These are phyloP conservation scores for Miscanthus lutarioriparius DNA, from an alignment of 176 grass and related monocot genomes.

Conservation along the genomic window DNA sequence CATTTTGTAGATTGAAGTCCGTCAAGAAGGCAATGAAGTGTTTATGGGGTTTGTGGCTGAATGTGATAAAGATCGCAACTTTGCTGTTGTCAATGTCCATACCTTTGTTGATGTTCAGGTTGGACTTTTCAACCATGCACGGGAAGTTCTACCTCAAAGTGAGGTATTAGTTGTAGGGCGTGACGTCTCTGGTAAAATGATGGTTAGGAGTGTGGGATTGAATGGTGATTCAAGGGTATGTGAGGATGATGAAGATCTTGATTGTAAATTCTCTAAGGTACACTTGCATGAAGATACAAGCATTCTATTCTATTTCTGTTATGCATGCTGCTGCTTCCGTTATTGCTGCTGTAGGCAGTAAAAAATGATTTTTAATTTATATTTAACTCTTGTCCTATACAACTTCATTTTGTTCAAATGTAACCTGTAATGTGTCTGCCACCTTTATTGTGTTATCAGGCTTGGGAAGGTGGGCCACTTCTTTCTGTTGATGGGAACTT, in stretches of 20 bases:
- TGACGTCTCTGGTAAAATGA: neutral
- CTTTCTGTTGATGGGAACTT: conserved; percentile 20
- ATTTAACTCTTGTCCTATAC: neutral
- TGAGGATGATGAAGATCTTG: neutral
- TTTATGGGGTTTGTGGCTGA: neutral
- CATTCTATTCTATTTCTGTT: neutral
- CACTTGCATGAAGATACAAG: neutral
- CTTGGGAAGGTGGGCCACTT: conserved; percentile 28
- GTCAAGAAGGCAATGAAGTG: neutral
- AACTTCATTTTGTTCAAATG: neutral
- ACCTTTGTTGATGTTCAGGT: neutral
- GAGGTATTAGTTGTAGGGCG: neutral
- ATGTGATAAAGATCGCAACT: conserved; percentile 13
- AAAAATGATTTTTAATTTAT: neutral
- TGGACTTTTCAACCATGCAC: neutral
- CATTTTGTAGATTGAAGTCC: conserved; percentile 14
- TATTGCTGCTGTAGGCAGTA: neutral
- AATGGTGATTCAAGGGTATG: neutral
- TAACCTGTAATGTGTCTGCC: neutral
- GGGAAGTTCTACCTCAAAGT: neutral
- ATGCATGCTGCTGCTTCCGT: neutral
- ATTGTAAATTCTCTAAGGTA: neutral
- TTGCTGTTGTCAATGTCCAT: conserved; percentile 24
- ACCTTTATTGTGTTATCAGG: neutral
- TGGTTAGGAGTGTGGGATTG: neutral